These are phyloP conservation scores for Phenoliferia sp. DNA, from an alignment of 1,284 basidiomycete genomes.

Conservation along the genomic window DNA sequence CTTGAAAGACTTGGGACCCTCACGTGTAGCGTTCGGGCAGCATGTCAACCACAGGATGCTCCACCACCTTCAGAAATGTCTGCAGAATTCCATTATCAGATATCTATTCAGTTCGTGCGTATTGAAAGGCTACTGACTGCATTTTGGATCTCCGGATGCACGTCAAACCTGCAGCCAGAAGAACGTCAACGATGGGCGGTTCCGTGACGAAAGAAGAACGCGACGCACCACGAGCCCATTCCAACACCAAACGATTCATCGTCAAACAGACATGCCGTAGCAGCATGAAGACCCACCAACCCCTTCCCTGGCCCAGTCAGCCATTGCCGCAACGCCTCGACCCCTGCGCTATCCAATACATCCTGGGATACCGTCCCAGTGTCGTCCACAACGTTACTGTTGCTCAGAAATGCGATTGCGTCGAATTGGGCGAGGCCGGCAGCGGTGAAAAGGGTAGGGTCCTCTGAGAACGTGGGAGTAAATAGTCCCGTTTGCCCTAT, in stretches of 20 bases:
- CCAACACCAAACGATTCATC: conserved; percentile 23
- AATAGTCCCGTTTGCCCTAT: conserved; percentile 11
- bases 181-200: neutral
- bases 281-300: conserved; percentile 15
- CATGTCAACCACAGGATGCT: conserved; percentile 25
- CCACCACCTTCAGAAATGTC: conserved; percentile 24
- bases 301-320: conserved; percentile 11
- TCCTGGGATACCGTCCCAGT: neutral
- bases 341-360: conserved; percentile 4
- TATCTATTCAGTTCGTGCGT: neutral
- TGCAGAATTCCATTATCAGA: neutral
- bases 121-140: conserved; percentile 6
- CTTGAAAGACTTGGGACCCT: neutral
- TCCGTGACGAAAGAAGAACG: too few species aligned
- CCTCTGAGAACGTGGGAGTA: conserved; percentile 17
- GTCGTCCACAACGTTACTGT: conserved; percentile 18
- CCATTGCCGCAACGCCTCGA: conserved; percentile 23
- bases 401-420: conserved; percentile 26
- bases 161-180: conserved; percentile 18
- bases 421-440: conserved; percentile 10
- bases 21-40: conserved; percentile 22
- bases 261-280: conserved; percentile 27
- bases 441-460: conserved; percentile 11
- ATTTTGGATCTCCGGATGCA: conserved; percentile 21
- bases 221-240: conserved; percentile 22